These are phyloP conservation scores for Debaryomycetaceae sp. DNA, from an alignment of 1,139 yeast species.

Conservation along the genomic window DNA sequence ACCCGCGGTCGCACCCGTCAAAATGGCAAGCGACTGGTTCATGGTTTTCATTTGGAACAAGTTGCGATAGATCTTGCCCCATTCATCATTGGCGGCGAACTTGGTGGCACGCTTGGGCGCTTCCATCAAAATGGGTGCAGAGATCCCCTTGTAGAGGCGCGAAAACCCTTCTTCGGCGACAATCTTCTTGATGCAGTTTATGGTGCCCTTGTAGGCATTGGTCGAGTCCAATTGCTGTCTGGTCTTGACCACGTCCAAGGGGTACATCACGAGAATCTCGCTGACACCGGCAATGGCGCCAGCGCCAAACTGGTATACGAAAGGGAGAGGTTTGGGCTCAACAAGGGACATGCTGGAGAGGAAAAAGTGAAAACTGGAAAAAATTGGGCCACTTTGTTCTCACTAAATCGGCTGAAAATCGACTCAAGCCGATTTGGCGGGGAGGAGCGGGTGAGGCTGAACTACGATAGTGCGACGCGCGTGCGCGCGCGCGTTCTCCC, in stretches of 20 bases:
- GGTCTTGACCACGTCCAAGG: constrained; percentile 96
- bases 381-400: too few relatives aligned
- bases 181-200: constrained; percentile 80
- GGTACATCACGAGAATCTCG: constrained; percentile 96
- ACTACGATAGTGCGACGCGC: too few relatives aligned
- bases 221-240: constrained; percentile 84
- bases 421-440: too few relatives aligned
- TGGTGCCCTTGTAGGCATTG: constrained; percentile 72
- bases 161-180: constrained; percentile 80
- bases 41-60: constrained; percentile 65
- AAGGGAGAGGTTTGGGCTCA: constrained; percentile 57
- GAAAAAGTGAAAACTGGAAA: constrained; percentile 1
- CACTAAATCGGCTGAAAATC: too few relatives aligned
- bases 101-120: constrained; percentile 99
- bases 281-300: constrained; percentile 99
- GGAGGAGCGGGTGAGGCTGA: too few relatives aligned
- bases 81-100: constrained; percentile 96
- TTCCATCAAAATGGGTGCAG: constrained; percentile 97
- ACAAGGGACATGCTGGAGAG: too few relatives aligned
- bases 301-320: constrained; percentile 82
- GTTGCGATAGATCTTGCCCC: constrained; percentile 81
- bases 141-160: constrained; percentile 85
- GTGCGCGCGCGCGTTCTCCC: too few relatives aligned
- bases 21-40: constrained; percentile 79
- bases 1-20: constrained; percentile 98